A percentile compares a stretch with the other conserved stretches of the same genome.
Evolutionary conservation across 257 asterid genomes (phyloP).

Genomic region (Scutellaria baicalensis): DNA sequence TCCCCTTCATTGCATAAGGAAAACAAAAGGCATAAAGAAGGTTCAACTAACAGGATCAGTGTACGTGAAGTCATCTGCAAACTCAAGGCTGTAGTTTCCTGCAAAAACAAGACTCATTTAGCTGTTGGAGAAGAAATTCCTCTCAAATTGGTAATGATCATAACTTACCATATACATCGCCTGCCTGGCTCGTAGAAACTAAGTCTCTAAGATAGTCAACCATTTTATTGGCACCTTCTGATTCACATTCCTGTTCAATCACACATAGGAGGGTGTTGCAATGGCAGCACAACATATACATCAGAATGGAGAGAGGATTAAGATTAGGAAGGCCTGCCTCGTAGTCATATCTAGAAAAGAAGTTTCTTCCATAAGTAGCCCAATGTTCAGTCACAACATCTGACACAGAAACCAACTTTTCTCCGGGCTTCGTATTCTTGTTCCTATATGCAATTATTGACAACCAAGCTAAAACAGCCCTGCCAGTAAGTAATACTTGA

Average conservation of each 20-base stretch:
- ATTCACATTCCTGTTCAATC: constrained; percentile 74
- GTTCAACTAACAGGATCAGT: constrained; percentile 77
- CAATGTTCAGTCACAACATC: constrained; percentile 83
- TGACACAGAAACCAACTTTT: constrained; percentile 70
- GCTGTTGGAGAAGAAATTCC: background rate
- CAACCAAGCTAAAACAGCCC: constrained; percentile 99
- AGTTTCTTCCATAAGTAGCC: constrained; percentile 94
- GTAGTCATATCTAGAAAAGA: constrained; percentile 93
- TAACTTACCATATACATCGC: constrained; percentile 64
- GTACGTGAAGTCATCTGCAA: constrained; percentile 93
- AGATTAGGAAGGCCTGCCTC: constrained; percentile 52
- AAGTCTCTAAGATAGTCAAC: constrained; percentile 62
- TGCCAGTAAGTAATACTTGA: constrained; percentile 17
- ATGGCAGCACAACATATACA: background rate
- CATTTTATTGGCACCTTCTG: constrained; percentile 84
- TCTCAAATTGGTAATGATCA: background rate
- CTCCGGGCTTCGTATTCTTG: constrained; percentile 82
- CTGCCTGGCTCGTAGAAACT: constrained; percentile 62
- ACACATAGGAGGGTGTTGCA: constrained; percentile 4
- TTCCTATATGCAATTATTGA: constrained; percentile 79
- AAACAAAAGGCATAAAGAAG: background rate
- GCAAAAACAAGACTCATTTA: constrained; percentile 21
- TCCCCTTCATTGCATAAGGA: background rate
- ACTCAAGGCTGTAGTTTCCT: constrained; percentile 74
- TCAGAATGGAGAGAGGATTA: background rate